Evolutionary conservation across 148 eudicot species (phyloP).

Genomic region (Euryodendron excelsum): DNA sequence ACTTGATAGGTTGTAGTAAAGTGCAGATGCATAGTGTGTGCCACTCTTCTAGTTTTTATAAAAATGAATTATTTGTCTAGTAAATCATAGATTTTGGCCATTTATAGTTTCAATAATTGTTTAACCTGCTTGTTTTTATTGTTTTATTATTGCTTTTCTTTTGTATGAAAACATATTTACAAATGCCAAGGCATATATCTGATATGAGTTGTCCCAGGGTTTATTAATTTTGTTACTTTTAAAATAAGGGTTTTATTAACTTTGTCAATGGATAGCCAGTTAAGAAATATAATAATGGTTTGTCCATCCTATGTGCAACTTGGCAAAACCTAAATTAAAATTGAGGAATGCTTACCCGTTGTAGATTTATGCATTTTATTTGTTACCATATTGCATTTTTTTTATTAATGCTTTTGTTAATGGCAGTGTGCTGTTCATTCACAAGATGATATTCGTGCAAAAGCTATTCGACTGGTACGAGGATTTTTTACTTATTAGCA

Average conservation of each 20-base stretch:
- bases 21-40: no score
- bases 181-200: neutral
- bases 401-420: slow-evolving; percentile 23
- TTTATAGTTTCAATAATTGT: neutral
- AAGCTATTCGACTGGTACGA: slow-evolving; percentile 92
- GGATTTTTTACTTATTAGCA: slow-evolving; percentile 8
- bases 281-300: neutral
- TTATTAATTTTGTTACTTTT: no score
- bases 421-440: slow-evolving; percentile 88
- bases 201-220: neutral
- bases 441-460: slow-evolving; percentile 82
- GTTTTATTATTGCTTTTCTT: neutral
- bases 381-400: neutral
- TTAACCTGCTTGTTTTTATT: slow-evolving; percentile 15
- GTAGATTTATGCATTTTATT: neutral
- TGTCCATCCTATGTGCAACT: neutral
- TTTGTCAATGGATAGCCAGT: no score
- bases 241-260: no score
- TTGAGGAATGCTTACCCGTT: neutral
- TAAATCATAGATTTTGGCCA: neutral
- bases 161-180: neutral
- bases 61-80: no score
- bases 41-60: no score
- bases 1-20: no score
- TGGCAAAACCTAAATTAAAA: neutral